A percentile compares a stretch with the other conserved stretches of the same genome.
Conservation (phyloP, 352 stramenopile genomes). For the Phytophthora pini region DNA sequence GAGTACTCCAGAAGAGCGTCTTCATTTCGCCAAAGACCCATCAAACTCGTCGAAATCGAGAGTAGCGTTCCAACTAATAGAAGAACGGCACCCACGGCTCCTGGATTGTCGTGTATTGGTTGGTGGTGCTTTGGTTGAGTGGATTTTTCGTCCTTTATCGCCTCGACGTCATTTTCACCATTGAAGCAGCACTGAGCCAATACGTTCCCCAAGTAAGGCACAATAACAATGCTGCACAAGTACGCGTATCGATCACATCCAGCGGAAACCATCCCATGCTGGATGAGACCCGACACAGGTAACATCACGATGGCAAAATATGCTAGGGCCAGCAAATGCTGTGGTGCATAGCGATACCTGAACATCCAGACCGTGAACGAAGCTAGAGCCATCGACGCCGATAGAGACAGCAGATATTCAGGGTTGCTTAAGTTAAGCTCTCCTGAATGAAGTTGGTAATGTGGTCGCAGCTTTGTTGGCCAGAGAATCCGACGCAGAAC, state of each 20-base stretch:
- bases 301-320: conserved; percentile 61
- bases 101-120: conserved; percentile 5
- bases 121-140: conserved; percentile 6
- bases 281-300: conserved; percentile 67
- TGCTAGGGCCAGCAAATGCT: conserved; percentile 39
- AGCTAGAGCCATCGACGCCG: conserved; percentile 12
- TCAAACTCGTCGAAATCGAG: conserved; percentile 30
- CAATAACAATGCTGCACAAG: conserved; percentile 50
- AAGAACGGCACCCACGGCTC: neutral
- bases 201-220: conserved; percentile 42
- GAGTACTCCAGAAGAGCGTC: conserved; percentile 41
- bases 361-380: conserved; percentile 27
- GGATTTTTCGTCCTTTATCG: conserved; percentile 4
- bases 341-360: conserved; percentile 20
- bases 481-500: conserved; percentile 47
- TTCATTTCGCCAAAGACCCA: conserved; percentile 47
- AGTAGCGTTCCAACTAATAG: conserved; percentile 25
- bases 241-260: conserved; percentile 74
- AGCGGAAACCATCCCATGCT: conserved; percentile 71
- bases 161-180: neutral
- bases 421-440: conserved; percentile 41
- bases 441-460: conserved; percentile 58
- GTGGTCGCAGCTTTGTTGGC: conserved; percentile 53
- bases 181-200: conserved; percentile 28
- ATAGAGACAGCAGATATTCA: conserved; percentile 46